Conservation (phyloP, 257 asterid species). For the Lavandula angustifolia region DNA sequence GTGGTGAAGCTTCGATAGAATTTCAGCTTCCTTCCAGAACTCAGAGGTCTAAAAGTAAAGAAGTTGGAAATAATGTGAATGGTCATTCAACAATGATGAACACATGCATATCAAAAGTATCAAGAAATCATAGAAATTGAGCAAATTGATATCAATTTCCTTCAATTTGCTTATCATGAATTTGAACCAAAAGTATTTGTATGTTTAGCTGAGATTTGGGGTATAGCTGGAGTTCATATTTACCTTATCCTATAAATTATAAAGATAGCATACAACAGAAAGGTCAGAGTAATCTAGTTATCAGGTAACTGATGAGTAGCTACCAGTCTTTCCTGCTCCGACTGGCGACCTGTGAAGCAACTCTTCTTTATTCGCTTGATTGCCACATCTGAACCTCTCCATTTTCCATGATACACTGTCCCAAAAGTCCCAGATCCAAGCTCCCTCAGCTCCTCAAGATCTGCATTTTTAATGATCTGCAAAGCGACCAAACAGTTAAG, state of each 20-base stretch:
- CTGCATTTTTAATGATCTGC: conserved; percentile 46
- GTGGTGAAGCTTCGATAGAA: conserved; percentile 78
- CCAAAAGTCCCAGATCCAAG: conserved; percentile 57
- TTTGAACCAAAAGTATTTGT: conserved; percentile 8
- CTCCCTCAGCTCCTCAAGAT: conserved; percentile 50
- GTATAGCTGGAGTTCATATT: no score
- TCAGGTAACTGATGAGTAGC: conserved; percentile 10
- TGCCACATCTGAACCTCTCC: conserved; percentile 79
- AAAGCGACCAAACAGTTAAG: conserved; percentile 20
- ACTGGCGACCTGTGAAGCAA: conserved; percentile 77
- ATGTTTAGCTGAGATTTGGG: neutral
- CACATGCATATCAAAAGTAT: neutral
- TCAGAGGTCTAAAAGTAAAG: conserved; percentile 51
- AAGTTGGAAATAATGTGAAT: conserved; percentile 17
- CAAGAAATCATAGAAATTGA: conserved; percentile 7
- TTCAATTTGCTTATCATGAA: conserved; percentile 12
- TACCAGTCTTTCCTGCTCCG: conserved; percentile 90
- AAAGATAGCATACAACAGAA: neutral
- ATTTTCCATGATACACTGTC: conserved; percentile 50
- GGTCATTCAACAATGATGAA: conserved; percentile 22
- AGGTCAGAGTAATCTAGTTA: neutral
- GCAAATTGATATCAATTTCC: conserved; percentile 7
- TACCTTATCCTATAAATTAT: no score
- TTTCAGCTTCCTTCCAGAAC: conserved; percentile 77
- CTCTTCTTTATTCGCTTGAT: conserved; percentile 81